These are phyloP conservation scores for Hibiscus syriacus DNA, from an alignment of 345 rosid genomes.

Conservation along the genomic window DNA sequence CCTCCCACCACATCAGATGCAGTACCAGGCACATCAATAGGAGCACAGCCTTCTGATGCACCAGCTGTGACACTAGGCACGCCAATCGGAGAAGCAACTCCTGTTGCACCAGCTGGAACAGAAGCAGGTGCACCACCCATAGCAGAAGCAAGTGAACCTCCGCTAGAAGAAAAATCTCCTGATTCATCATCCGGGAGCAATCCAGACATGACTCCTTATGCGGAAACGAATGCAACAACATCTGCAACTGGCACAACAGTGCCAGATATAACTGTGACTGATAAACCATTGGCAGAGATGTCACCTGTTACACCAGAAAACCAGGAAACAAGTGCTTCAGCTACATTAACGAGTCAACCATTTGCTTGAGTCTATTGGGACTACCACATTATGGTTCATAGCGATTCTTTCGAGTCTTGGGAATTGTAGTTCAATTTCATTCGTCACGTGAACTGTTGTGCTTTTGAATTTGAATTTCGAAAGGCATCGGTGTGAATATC, in stretches of 20 bases:
- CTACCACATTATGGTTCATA: no score
- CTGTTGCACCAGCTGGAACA: constrained; percentile 7
- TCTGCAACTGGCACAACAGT: constrained; percentile 14
- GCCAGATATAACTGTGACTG: neutral
- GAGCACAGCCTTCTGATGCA: constrained; percentile 9
- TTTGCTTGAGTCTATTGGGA: neutral
- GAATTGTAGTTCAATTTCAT: neutral
- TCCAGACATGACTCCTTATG: constrained; percentile 23
- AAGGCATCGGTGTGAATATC: neutral
- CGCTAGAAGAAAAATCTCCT: constrained; percentile 29
- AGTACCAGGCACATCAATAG: constrained; percentile 14
- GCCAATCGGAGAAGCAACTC: neutral
- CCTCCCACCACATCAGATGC: constrained; percentile 19
- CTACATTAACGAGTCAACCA: constrained; percentile 12
- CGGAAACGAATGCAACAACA: constrained; percentile 21
- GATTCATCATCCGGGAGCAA: constrained; percentile 23
- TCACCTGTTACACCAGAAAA: constrained; percentile 21
- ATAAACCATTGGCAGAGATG: constrained; percentile 10
- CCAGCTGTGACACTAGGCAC: constrained; percentile 2
- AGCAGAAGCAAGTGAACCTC: constrained; percentile 29
- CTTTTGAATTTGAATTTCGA: neutral
- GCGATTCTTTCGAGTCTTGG: constrained; percentile 6
- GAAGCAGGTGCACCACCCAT: constrained; percentile 19
- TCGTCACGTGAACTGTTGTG: neutral
- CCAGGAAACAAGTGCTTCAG: constrained; percentile 18